A percentile compares a stretch with the other conserved stretches of the same genome.
Evolutionary conservation across 148 eudicot genomes (phyloP).

Genomic region (Chenopodium formosanum): DNA sequence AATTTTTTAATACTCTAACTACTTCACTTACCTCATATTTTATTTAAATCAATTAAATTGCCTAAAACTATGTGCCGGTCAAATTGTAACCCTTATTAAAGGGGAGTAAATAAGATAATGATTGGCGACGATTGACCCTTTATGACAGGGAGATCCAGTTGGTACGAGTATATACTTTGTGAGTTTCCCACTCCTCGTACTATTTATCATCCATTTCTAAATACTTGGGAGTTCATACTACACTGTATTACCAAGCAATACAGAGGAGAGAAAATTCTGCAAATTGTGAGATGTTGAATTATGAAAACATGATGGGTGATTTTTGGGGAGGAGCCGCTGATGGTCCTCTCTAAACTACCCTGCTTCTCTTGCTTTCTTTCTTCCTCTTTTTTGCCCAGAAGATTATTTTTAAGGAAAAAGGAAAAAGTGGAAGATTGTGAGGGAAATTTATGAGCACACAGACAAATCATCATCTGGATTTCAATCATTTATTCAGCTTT

Average conservation of each 20-base stretch:
- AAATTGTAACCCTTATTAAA: no score
- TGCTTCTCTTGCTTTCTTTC: background rate
- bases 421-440: constrained; percentile 20
- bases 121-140: background rate
- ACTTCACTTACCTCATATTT: no score
- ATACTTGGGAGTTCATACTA: background rate
- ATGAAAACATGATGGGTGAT: constrained; percentile 48
- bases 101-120: background rate
- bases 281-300: constrained; percentile 27
- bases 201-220: constrained; percentile 10
- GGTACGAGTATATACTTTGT: constrained; percentile 32
- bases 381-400: background rate
- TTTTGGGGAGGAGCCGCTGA: constrained; percentile 49
- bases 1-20: no score
- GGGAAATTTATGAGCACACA: constrained; percentile 1
- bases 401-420: background rate
- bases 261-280: background rate
- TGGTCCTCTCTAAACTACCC: constrained; percentile 55
- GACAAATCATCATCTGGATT: constrained; percentile 30
- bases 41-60: no score
- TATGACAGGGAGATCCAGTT: constrained; percentile 32
- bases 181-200: constrained; percentile 8
- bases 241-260: background rate
- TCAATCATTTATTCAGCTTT: constrained; percentile 12
- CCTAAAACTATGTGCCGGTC: no score